Evolutionary conservation across 257 asterid genomes (phyloP), one percentile per base, ranked within the genome.

Genomic region (Plantago major): DNA sequence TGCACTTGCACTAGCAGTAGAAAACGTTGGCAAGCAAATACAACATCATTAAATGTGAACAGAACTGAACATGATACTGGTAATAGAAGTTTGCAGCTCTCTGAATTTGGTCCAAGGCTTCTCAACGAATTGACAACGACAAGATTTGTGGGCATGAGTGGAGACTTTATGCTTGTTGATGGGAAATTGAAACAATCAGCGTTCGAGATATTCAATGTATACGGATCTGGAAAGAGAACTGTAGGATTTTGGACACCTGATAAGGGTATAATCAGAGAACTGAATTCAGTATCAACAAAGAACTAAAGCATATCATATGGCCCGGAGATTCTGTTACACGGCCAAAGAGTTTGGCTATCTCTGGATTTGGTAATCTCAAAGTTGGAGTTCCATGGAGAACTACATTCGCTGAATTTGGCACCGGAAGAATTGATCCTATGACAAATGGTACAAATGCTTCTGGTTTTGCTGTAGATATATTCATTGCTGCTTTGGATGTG

Each of bases 171-270:
- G 7, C 16, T 82, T 40, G 49, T 62, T 13, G 54, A 70, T 19
- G 82, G 85, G n/a, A 63, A 74, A 65, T 13, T 78, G 57, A 73
- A 78, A 60, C 33, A 69, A 17, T 44, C 83, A 0, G 61, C 81
- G 0, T 48, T 79, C 42, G 87, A 76, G 75, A 78, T 85, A 72
- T 72, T 85, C 65, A 85, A 85, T 60, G 57, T 82, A 13, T 18
- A 70, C 60, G 87, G 77, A 38, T 56, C 60, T 11, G 82, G 87
- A 42, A 84, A 81, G 67, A 82, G 64, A 62, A 51, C 47, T 9
- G 18, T 82, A n/a, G 89, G 94, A 55, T 78, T 67, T 65, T 82
- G 94, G 94, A 68, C 71, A 11, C 63, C 67, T 4, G 74, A 72
- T 0, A 73, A 68, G 64, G 87, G 94, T 49, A 47, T 80, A 56